phyloP scores from a whole-genome alignment of 768 basidiomycete species.

The Panellus pusillus region DNA sequence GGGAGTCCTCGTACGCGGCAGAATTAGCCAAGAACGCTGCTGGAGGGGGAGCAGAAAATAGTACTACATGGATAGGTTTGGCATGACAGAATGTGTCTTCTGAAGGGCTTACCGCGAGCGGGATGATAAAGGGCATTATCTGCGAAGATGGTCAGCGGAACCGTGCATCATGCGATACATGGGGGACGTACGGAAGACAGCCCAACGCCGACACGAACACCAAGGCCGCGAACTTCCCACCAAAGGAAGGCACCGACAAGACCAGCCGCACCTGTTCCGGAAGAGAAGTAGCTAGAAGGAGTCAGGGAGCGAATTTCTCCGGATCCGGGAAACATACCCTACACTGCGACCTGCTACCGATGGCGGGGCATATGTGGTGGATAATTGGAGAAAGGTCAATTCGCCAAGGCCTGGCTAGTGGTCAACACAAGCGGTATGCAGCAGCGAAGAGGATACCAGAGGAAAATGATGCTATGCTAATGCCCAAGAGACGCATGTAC shows the following conservation, averaged over 20 bases:
- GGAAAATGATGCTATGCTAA: conserved; percentile 80
- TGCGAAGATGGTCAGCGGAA: conserved; percentile 30
- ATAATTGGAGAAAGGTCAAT: conserved; percentile 92
- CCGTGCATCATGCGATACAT: neutral
- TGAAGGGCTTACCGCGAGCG: conserved; percentile 42
- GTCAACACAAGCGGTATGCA: neutral
- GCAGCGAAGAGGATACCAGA: conserved; percentile 52
- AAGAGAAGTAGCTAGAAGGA: conserved; percentile 75
- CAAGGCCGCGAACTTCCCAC: conserved; percentile 89
- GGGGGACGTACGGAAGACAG: conserved; percentile 66
- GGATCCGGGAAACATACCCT: conserved; percentile 46
- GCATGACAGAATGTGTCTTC: neutral
- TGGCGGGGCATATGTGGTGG: conserved; percentile 70
- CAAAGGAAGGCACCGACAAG: conserved; percentile 90
- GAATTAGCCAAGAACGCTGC: conserved; percentile 47
- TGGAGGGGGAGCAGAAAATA: conserved; percentile 73
- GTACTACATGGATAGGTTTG: conserved; percentile 35
- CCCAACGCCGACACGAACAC: conserved; percentile 81
- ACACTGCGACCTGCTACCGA: conserved; percentile 78
- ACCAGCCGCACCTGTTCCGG: conserved; percentile 93
- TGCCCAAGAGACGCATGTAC: conserved; percentile 73
- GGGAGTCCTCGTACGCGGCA: conserved; percentile 38
- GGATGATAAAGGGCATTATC: conserved; percentile 82
- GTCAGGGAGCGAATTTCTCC: neutral
- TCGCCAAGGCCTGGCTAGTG: conserved; percentile 76